These are phyloP conservation scores for Mycocalia duriaeana DNA, from an alignment of 1,284 basidiomycete genomes.

Conservation along the genomic window DNA sequence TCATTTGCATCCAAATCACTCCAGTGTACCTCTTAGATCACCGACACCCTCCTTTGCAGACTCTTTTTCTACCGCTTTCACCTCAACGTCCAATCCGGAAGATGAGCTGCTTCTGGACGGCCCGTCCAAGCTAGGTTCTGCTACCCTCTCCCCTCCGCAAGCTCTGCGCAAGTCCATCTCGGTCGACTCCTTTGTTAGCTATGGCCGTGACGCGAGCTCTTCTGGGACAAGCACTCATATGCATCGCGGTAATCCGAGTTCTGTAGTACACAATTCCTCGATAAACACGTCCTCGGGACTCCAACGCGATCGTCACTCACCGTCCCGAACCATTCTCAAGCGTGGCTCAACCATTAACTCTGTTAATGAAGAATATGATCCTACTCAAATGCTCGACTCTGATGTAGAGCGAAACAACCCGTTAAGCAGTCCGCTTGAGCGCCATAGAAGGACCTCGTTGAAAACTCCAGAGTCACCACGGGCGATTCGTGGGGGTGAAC, in stretches of 20 bases:
- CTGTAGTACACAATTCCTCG: slow-evolving; percentile 20
- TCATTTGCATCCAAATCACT: slow-evolving; percentile 6
- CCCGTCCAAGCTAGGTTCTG: slow-evolving; percentile 7
- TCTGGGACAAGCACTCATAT: slow-evolving; percentile 4
- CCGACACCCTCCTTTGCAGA: slow-evolving; percentile 25
- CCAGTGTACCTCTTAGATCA: slow-evolving; percentile 12
- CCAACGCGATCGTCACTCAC: slow-evolving; percentile 24
- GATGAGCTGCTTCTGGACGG: slow-evolving; percentile 10
- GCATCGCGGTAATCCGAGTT: slow-evolving; percentile 17
- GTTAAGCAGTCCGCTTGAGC: slow-evolving; percentile 26
- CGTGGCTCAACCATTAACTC: slow-evolving; percentile 55
- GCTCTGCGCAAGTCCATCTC: slow-evolving; percentile 67
- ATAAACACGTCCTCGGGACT: slow-evolving; percentile 16
- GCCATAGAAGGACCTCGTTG: slow-evolving; percentile 31
- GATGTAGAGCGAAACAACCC: slow-evolving; percentile 50
- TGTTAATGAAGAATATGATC: slow-evolving; percentile 34
- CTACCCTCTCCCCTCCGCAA: slow-evolving; percentile 26
- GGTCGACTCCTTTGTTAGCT: slow-evolving; percentile 64
- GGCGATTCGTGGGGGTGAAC: slow-evolving; percentile 44
- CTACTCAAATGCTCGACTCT: slow-evolving; percentile 39
- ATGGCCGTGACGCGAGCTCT: slow-evolving; percentile 36
- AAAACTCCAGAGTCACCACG: slow-evolving; percentile 31
- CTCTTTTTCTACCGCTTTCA: slow-evolving; percentile 27
- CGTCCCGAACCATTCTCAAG: slow-evolving; percentile 34
- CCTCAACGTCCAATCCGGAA: slow-evolving; percentile 17